A percentile compares a stretch with the other conserved stretches of the same genome.
Evolutionary conservation across 2,329 filamentous ascomycete species (phyloP).

Genomic region (Pseudocercospora eumusae): DNA sequence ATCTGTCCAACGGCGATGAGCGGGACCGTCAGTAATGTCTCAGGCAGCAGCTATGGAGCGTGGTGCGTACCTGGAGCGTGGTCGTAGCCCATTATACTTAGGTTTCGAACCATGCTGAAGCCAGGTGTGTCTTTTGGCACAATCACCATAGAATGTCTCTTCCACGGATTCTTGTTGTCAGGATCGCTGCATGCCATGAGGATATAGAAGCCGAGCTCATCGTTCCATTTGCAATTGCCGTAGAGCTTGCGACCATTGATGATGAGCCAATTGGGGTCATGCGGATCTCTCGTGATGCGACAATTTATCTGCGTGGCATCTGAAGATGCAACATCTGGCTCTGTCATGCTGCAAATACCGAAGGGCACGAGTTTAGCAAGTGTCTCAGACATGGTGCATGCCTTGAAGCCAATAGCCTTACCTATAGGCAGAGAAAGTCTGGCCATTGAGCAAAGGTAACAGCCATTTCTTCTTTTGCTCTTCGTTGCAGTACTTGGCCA

Average conservation of each 20-base stretch:
- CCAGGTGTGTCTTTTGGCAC: conserved; percentile 83
- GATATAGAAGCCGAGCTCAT: conserved; percentile 85
- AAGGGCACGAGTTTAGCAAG: too few relatives aligned
- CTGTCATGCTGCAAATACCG: too few relatives aligned
- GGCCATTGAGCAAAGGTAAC: conserved; percentile 49
- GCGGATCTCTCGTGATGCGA: conserved; percentile 66
- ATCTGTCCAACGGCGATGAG: too few relatives aligned
- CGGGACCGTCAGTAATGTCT: too few relatives aligned
- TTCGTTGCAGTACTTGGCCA: conserved; percentile 52
- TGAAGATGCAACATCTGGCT: conserved; percentile 51
- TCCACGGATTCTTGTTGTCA: conserved; percentile 72
- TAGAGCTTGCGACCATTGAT: conserved; percentile 98
- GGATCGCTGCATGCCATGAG: conserved; percentile 92
- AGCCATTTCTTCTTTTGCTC: conserved; percentile 53
- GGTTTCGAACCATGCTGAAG: conserved; percentile 88
- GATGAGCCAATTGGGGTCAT: conserved; percentile 82
- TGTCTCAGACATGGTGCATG: too few relatives aligned
- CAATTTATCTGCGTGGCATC: conserved; percentile 54
- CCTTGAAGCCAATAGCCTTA: too few relatives aligned
- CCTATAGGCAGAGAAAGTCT: conserved; percentile 52
- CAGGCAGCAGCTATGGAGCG: too few relatives aligned
- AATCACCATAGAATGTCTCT: conserved; percentile 87
- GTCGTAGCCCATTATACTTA: conserved; percentile 91
- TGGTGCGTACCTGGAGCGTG: conserved; percentile 94
- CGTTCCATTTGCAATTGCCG: conserved; percentile 91